Conservation (phyloP, 176 grass and related monocot species). For the Poa annua region DNA sequence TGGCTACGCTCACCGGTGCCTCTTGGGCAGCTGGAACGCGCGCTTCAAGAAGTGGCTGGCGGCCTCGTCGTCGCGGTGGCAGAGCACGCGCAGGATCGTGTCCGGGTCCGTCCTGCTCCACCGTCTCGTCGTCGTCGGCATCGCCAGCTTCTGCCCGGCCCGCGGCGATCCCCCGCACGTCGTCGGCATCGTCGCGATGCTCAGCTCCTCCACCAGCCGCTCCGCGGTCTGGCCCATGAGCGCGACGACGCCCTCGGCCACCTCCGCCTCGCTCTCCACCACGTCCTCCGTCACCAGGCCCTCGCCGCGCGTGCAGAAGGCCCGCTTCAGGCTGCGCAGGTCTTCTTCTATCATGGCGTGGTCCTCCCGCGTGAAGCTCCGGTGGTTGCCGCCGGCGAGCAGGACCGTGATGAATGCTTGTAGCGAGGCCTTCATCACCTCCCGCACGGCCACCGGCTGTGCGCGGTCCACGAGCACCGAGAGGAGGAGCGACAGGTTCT, state of each 20-base stretch:
- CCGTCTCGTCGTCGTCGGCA: constrained; percentile 52
- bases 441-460: constrained; percentile 55
- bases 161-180: constrained; percentile 38
- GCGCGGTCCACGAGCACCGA: constrained; percentile 61
- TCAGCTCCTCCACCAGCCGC: constrained; percentile 64
- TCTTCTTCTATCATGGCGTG: constrained; percentile 60
- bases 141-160: constrained; percentile 29
- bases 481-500: constrained; percentile 56
- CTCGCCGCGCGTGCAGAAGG: constrained; percentile 64
- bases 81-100: constrained; percentile 67
- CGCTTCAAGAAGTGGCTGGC: constrained; percentile 70
- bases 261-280: constrained; percentile 55
- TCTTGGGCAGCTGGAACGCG: constrained; percentile 65
- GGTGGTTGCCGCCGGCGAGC: constrained; percentile 51
- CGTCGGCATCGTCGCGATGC: constrained; percentile 12
- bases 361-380: constrained; percentile 56
- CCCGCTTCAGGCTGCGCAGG: constrained; percentile 61
- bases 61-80: constrained; percentile 60
- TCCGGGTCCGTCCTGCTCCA: constrained; percentile 64
- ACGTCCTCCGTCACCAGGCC: constrained; percentile 66
- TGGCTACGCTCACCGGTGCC: constrained; percentile 42
- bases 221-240: constrained; percentile 61
- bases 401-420: constrained; percentile 65
- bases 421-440: constrained; percentile 74
- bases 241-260: constrained; percentile 46